Evolutionary conservation across 83 land plant genomes (phyloP), one percentile per base, ranked within the genome.

Genomic region (Thuja plicata): DNA sequence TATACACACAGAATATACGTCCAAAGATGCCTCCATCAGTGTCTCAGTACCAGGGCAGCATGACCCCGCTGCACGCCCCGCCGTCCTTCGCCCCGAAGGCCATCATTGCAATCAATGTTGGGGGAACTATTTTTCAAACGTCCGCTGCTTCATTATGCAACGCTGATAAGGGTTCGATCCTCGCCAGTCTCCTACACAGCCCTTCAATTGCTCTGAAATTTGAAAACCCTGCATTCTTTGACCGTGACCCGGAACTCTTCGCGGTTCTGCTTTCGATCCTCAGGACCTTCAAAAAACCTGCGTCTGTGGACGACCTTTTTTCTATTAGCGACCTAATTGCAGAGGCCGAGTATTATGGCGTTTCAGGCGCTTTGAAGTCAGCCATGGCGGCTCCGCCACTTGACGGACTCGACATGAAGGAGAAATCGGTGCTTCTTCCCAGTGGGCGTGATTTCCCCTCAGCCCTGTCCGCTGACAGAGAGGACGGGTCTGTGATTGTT

Each of bases 401-500:
- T 87, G 76, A 88, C 88, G 99, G 97, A 45, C 81, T 95, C 71
- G 99, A 98, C 88, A 90, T 96, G 43, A 87, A 93, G 84, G 86
- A 93, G n/a, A 89, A 89, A 57, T 52, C 91, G 77, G 89, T 93
- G 46, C 27, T 98, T 32, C 80, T 89, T 43, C 95, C 96, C 62
- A 84, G 91, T 38, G 91, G 96, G 21, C 91, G 94, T 30, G 97
- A 91, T 35, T 3, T 90, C 50, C 91, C 94, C 24, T 92, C 97
- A 13, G 87, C 96, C 40, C 88, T 97, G 60, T 90, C 93, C 1
- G 94, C 95, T 13, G 62, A 35, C 60, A 77, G 48, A 37, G 45
- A 34, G 1, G 98, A 96, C 88, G 99, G 99, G 3, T 96, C 97
- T n/a, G 27, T 98, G n/a, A 92, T 94, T 92, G 82, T 95, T 37